Evolutionary conservation across 2,329 filamentous ascomycete species (phyloP).

Genomic region (Paecilomyces formosus): DNA sequence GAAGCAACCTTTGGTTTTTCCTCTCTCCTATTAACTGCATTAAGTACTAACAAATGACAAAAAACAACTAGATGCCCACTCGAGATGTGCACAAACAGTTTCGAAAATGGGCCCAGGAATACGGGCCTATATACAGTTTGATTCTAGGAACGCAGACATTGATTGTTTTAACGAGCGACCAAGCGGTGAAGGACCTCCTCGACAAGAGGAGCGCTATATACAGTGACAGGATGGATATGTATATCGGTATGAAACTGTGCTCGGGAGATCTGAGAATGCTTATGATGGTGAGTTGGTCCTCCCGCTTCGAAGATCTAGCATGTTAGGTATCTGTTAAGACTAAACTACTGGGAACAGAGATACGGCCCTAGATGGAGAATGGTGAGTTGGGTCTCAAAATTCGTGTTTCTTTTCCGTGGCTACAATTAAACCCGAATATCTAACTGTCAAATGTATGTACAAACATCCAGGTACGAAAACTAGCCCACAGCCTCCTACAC

Average conservation of each 20-base stretch:
- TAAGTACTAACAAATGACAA: background rate
- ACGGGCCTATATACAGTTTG: slow-evolving; percentile 46
- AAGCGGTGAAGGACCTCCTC: slow-evolving; percentile 45
- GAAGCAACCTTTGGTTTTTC: background rate
- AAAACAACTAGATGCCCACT: slow-evolving; percentile 30
- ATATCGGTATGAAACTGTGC: slow-evolving; percentile 34
- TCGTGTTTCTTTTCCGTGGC: background rate
- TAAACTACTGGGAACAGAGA: slow-evolving; percentile 5
- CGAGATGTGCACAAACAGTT: slow-evolving; percentile 40
- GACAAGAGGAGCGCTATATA: slow-evolving; percentile 46
- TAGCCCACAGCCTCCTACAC: slow-evolving; percentile 42
- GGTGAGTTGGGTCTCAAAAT: slow-evolving; percentile 1
- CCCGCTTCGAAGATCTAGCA: background rate
- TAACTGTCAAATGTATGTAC: background rate
- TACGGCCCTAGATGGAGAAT: slow-evolving; percentile 21
- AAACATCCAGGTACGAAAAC: slow-evolving; percentile 18
- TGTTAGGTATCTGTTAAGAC: background rate
- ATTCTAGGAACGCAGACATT: slow-evolving; percentile 43
- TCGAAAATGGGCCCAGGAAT: slow-evolving; percentile 46
- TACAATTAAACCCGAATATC: background rate
- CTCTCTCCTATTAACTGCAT: background rate
- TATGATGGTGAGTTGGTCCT: slow-evolving; percentile 19
- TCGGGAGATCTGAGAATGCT: slow-evolving; percentile 20
- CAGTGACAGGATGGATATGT: slow-evolving; percentile 40
- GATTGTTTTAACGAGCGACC: slow-evolving; percentile 41